Base-by-base conservation (phyloP, 2,329 filamentous ascomycete genomes). In the Talaromyces pinophilus region DNA sequence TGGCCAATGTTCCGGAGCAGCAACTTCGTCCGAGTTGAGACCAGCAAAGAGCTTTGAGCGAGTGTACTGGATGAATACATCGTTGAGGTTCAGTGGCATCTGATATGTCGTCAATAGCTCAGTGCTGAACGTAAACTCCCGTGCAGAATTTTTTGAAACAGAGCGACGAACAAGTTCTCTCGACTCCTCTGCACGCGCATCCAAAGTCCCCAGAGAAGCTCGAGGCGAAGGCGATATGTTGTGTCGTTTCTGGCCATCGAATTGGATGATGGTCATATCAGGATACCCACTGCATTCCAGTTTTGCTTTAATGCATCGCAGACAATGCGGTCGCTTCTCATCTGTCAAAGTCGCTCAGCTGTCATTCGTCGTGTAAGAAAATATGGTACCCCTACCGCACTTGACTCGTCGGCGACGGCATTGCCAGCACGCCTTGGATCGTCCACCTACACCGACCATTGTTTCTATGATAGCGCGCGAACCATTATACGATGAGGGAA, bases 361-460 rank as follows among this genome's bases (percentile, higher is more conserved):
- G 6, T 10, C 30, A 33, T 8, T 35, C 28, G 10, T 54, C 46
- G 10, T 35, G 28, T 35, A 42, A 42, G n/a, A 17, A 17, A 25
- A 59, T 13, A 7, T 19, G 35, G 10, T 19, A 19, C 19, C 19
- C 19, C 55, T 66, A 66, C 64, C 59, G 30, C 64, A 66, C 48
- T 66, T 66, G 33, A 66, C 48, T 17, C 64, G 64, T 30, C 64
- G 64, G n/a, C 59, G 64, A 15, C 59, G 59, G 22, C 64, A 66
- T 42, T 62, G 50, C 5, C 30, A 25, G 40, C 64, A 66, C 17
- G 64, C 64, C 30, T 66, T 66, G 25, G 64, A 62, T 42, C 64
- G n/a, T 48, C 64, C 64, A 13, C 64, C 59, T 30, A 66, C 28
- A 11, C 64, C 64, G 17, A 66, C 64, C 64, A 66, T 66, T 38